These are phyloP conservation scores for Triticum dicoccoides DNA, from an alignment of 176 grass and related monocot genomes.

Conservation along the genomic window DNA sequence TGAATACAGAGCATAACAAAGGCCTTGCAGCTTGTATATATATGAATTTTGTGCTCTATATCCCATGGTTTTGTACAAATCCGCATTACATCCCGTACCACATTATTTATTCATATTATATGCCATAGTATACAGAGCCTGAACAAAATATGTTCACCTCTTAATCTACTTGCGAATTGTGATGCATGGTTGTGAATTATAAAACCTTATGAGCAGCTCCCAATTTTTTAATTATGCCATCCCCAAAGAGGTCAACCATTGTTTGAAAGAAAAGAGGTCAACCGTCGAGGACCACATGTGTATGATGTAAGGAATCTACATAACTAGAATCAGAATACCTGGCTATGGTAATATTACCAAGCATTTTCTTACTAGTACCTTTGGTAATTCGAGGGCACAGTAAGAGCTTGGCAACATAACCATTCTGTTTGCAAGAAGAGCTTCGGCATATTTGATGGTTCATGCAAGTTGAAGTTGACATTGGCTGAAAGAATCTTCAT, in stretches of 20 bases:
- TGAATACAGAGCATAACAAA: neutral
- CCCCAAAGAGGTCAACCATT: neutral
- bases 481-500: neutral
- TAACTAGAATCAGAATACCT: neutral
- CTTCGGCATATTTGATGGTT: neutral
- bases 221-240: neutral
- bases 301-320: neutral
- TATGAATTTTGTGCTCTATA: constrained; percentile 1
- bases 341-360: neutral
- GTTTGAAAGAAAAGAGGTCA: neutral
- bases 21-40: neutral
- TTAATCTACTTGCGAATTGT: neutral
- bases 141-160: neutral
- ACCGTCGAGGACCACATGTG: neutral
- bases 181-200: neutral
- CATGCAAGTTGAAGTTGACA: neutral
- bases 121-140: neutral
- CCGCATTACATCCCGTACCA: neutral
- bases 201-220: neutral
- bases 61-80: neutral
- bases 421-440: neutral
- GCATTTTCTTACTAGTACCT: neutral
- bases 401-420: neutral
- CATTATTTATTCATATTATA: neutral
- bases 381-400: neutral